These are phyloP conservation scores for Argentina anserina DNA, from an alignment of 306 rosid species.

Conservation along the genomic window DNA sequence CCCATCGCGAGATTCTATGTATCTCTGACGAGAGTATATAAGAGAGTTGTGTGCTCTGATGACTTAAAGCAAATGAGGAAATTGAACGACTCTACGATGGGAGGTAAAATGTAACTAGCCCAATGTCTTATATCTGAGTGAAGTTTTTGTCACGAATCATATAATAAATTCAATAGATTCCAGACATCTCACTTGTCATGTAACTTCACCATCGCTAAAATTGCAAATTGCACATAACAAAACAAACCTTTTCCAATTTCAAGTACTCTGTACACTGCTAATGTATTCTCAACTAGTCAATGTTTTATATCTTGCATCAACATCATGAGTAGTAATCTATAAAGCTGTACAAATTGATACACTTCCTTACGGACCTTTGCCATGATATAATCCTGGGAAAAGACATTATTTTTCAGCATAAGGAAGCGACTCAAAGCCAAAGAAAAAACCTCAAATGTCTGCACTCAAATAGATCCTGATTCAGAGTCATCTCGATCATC, in stretches of 20 bases:
- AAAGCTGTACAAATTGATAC: not conserved
- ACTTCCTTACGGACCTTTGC: not conserved
- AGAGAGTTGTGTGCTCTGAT: too few relatives aligned
- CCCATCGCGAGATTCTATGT: too few relatives aligned
- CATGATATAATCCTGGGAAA: not conserved
- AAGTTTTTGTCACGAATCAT: too few relatives aligned
- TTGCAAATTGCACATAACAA: not conserved
- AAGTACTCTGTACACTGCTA: not conserved
- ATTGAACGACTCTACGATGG: too few relatives aligned
- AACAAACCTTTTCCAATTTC: not conserved
- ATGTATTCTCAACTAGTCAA: not conserved
- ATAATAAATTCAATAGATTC: too few relatives aligned
- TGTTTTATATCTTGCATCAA: not conserved
- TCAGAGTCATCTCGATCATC: slow-evolving; percentile 32
- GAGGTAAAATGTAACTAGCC: too few relatives aligned
- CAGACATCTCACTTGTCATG: not conserved
- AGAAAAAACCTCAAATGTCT: not conserved
- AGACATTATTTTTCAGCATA: not conserved
- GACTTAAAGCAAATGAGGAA: too few relatives aligned
- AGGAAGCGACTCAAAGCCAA: not conserved
- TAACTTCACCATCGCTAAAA: not conserved
- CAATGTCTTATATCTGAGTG: too few relatives aligned
- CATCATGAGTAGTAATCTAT: not conserved
- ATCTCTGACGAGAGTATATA: too few relatives aligned
- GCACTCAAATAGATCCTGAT: not conserved